phyloP scores from a whole-genome alignment of 805 yeast genomes.

The Candida succiphila region DNA sequence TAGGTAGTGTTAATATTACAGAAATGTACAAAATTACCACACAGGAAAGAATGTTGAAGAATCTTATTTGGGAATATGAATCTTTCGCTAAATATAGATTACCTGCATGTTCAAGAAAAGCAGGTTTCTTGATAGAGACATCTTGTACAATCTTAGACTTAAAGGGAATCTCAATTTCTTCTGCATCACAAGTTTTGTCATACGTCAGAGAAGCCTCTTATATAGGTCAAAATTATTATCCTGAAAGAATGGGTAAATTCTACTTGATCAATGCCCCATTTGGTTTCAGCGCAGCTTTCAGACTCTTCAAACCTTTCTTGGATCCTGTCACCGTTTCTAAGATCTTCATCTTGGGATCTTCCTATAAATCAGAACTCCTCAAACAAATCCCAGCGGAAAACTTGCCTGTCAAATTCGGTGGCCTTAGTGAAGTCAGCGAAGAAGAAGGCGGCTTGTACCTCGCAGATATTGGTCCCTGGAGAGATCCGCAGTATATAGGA shows the following conservation, averaged over 20 bases:
- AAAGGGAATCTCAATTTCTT: conserved; percentile 81
- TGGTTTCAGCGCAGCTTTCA: conserved; percentile 92
- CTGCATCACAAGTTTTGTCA: conserved; percentile 76
- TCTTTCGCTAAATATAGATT: conserved; percentile 73
- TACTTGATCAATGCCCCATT: conserved; percentile 95
- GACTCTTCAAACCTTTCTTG: conserved; percentile 82
- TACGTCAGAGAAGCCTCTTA: conserved; percentile 89
- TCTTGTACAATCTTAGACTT: conserved; percentile 93
- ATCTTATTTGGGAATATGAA: conserved; percentile 97
- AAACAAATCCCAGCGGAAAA: conserved; percentile 92
- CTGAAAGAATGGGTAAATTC: conserved; percentile 98
- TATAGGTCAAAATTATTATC: conserved; percentile 95
- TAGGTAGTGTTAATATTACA: conserved; percentile 81
- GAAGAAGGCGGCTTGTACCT: conserved; percentile 74
- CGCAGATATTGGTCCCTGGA: conserved; percentile 96
- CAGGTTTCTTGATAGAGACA: conserved; percentile 76
- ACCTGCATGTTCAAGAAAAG: conserved; percentile 88
- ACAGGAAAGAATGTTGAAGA: conserved; percentile 92
- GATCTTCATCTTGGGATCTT: conserved; percentile 76
- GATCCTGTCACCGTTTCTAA: conserved; percentile 97
- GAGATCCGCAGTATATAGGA: conserved; percentile 79
- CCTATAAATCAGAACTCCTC: conserved; percentile 72
- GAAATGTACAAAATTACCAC: conserved; percentile 92
- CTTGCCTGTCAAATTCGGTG: conserved; percentile 88
- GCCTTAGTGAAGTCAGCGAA: conserved; percentile 54